Evolutionary conservation across 371 early-diverging fungal genomes (phyloP).

Genomic region (Thermomucor indicae-seudaticae): DNA sequence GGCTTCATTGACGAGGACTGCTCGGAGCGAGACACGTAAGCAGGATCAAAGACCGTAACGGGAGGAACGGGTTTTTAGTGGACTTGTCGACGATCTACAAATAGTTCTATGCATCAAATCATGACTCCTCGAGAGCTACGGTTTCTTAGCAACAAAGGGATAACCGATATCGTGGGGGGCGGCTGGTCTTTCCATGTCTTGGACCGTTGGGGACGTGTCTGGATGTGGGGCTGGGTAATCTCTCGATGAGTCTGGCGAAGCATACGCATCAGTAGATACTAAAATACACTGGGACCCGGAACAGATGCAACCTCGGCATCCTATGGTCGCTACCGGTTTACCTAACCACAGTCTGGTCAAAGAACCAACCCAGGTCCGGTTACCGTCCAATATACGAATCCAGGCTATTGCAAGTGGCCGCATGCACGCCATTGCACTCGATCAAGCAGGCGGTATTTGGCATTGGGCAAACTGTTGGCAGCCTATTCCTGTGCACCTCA

Average conservation of each 20-base stretch:
- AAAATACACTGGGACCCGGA: not conserved
- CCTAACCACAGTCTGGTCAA: not conserved
- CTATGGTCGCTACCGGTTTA: not conserved
- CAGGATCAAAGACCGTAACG: not conserved
- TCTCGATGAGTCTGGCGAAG: not conserved
- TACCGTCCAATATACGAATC: constrained; percentile 6
- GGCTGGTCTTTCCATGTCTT: constrained; percentile 45
- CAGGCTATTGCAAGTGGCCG: constrained; percentile 21
- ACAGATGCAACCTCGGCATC: constrained; percentile 3
- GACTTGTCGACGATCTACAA: not conserved
- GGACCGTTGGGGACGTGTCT: constrained; percentile 30
- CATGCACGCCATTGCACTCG: constrained; percentile 31
- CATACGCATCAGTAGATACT: not conserved
- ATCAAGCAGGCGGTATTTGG: constrained; percentile 20
- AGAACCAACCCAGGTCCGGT: constrained; percentile 6
- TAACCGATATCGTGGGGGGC: constrained; percentile 34
- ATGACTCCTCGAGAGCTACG: constrained; percentile 22
- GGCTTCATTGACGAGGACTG: constrained; percentile 17
- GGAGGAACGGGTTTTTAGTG: not conserved
- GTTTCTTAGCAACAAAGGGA: constrained; percentile 21
- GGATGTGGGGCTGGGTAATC: constrained; percentile 40
- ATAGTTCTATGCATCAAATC: not conserved
- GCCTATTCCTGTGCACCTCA: constrained; percentile 17
- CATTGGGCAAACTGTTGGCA: constrained; percentile 28
- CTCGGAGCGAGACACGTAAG: constrained; percentile 7